Evolutionary conservation across 1,284 basidiomycete genomes (phyloP), one percentile per base, ranked within the genome.

Genomic region (Fomitopsis palustris): DNA sequence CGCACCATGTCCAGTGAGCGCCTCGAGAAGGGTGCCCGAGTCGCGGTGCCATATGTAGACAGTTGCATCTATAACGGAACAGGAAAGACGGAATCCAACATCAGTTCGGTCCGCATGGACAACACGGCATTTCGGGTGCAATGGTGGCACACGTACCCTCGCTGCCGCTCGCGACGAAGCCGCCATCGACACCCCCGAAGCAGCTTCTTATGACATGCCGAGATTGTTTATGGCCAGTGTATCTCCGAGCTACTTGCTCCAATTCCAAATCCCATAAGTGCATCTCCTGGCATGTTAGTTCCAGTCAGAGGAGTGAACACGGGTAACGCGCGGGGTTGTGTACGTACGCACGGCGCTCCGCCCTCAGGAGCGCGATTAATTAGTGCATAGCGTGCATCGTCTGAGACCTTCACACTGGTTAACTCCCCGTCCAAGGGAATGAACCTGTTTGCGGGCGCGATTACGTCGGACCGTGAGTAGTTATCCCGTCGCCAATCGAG

Each of bases 1-100:
- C 54, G 75, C 74, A 16, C 87, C 89, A 68, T 99, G 97, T 0
- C 96, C 96, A 1, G 82, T 73, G 1, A 98, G 82, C 25, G 88
- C 82, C 73, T 98, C 93, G 27, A 99, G 80, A 45, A 95, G 81
- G 0, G 83, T 79, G 0, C 91, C 92, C 3, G 89, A 90, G 66
- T 93, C 90, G 55, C 91, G 88, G 73, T 98, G 93, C 95, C 96
- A 99, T 23, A 98, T 84, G 75, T 98, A 98, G 53, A 98, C 88
- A 64, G 91, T 90, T 43, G 87, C 86, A 77, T 97, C 92, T 95
- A 70, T 21, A 35, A 33, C 57, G 49, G 53, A 38, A 51, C 51
- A 67, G 61, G 56, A 58, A 33, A 56, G 12, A 41, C 54, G 33
- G 41, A 19, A 16, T 33, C 8, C 45, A 29, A 45, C 29, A 19